Percentiles rank a stretch among this genome's conserved stretches.
These are phyloP conservation scores for Allium cepa DNA, from an alignment of 106 monocot genomes.

Conservation along the genomic window DNA sequence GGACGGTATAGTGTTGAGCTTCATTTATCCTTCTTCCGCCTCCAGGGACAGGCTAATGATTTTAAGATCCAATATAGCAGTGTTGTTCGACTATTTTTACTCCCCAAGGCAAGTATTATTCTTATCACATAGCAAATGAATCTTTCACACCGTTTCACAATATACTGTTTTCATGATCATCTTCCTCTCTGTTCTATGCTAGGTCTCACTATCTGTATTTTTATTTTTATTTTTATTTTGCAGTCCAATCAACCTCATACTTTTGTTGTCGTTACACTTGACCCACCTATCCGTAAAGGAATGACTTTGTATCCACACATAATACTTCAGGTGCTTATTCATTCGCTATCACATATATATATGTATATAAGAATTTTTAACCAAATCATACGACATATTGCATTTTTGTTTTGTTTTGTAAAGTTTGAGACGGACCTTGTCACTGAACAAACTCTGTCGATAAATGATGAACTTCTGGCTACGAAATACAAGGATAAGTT, in stretches of 20 bases:
- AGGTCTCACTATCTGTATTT: constrained; percentile 1
- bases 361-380: background rate
- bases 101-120: constrained; percentile 53
- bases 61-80: constrained; percentile 98
- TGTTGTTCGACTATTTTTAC: constrained; percentile 82
- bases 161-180: background rate
- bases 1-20: constrained; percentile 98
- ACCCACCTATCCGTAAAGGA: constrained; percentile 98
- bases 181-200: background rate
- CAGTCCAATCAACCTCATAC: constrained; percentile 99
- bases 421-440: constrained; percentile 94
- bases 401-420: constrained; percentile 10
- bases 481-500: constrained; percentile 87
- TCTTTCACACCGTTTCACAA: background rate
- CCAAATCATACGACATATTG: background rate
- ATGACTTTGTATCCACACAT: constrained; percentile 97
- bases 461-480: constrained; percentile 64
- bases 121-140: background rate
- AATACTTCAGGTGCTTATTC: constrained; percentile 71
- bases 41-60: constrained; percentile 94
- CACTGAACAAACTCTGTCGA: constrained; percentile 52
- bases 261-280: constrained; percentile 93
- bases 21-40: constrained; percentile 86
- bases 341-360: too few species aligned
- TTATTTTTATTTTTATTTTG: constrained; percentile 11